A percentile compares a stretch with the other conserved stretches of the same genome.
These are phyloP conservation scores for Linum trigynum DNA, from an alignment of 345 rosid species.

Conservation along the genomic window DNA sequence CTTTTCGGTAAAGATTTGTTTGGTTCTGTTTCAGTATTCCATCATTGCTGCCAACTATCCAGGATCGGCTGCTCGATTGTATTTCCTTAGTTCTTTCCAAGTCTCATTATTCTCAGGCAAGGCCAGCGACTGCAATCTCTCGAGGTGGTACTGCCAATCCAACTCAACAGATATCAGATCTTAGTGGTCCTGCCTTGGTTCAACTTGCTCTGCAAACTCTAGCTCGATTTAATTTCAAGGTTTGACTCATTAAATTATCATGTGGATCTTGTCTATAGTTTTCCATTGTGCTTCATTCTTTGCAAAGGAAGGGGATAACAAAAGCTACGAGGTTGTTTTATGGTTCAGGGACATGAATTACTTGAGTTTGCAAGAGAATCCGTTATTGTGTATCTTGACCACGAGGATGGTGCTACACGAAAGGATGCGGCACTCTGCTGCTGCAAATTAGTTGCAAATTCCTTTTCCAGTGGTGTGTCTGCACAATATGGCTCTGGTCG, in stretches of 20 bases:
- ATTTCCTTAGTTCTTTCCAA: constrained; percentile 81
- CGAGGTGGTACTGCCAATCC: constrained; percentile 46
- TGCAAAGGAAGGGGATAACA: background rate
- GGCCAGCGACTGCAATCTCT: constrained; percentile 42
- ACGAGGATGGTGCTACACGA: constrained; percentile 79
- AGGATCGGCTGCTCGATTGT: constrained; percentile 72
- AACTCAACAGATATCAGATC: constrained; percentile 59
- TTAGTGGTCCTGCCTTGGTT: constrained; percentile 59
- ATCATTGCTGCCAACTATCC: constrained; percentile 70
- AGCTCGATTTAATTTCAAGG: constrained; percentile 91
- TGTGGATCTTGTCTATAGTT: background rate
- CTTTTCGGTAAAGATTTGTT: background rate
- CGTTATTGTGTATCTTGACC: constrained; percentile 78
- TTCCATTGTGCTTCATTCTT: constrained; percentile 4
- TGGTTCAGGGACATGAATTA: constrained; percentile 51
- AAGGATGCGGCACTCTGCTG: constrained; percentile 96
- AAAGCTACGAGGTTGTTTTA: constrained; percentile 18
- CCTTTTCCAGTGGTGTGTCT: constrained; percentile 41
- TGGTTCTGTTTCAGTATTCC: constrained; percentile 64
- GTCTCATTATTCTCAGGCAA: constrained; percentile 57
- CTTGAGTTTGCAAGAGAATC: constrained; percentile 92
- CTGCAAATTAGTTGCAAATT: constrained; percentile 76
- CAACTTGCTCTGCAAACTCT: constrained; percentile 97
- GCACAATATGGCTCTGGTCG: constrained; percentile 62
- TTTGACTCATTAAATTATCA: constrained; percentile 15